Evolutionary conservation across 331 rosid genomes (phyloP), one percentile per base, ranked within the genome.

Genomic region (Pyracantha coccinea): DNA sequence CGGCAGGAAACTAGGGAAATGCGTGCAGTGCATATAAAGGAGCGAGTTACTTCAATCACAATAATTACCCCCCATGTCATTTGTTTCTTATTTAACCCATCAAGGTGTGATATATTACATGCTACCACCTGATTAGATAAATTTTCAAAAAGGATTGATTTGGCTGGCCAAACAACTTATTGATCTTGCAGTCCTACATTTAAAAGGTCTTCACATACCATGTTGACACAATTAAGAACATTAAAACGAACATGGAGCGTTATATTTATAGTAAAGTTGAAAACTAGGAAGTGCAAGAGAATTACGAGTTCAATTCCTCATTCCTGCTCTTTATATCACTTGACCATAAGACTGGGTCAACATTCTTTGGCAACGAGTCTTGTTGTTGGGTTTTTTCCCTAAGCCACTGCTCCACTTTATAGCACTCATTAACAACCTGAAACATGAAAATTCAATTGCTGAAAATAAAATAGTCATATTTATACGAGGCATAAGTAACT

Each of bases 291-390:
- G 66, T 44, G 44, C 14, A 27, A 60, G 78, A 71, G 71, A 28
- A 75, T 65, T 87, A 87, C 91, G 47, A 69, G 72, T 82, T 75
- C 41, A 87, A 82, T 74, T 87, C 82, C 41, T 80, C 87, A 44
- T 50, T 73, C 84, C 68, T 79, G 82, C 69, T 75, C 72, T 24
- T 80, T 81, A 87, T 82, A 47, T 87, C 84, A n/a, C 75, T 64
- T 33, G 89, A 80, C 91, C 91, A 87, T 54, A 85, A 68, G 21
- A 87, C 65, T 15, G 91, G 89, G 79, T 85, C 85, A 4, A 66
- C 41, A 52, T 85, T 75, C 75, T 83, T 85, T 2, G 89, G 86
- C 79, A 75, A n/a, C 2, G 77, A 76, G 23, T 87, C 84, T 75
- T 87, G 91, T 45, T 72, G 82, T 69, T 85, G 82, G 72, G 57